Evolutionary conservation across 2,329 filamentous ascomycete species (phyloP).

Genomic region (Colletotrichum magnum): DNA sequence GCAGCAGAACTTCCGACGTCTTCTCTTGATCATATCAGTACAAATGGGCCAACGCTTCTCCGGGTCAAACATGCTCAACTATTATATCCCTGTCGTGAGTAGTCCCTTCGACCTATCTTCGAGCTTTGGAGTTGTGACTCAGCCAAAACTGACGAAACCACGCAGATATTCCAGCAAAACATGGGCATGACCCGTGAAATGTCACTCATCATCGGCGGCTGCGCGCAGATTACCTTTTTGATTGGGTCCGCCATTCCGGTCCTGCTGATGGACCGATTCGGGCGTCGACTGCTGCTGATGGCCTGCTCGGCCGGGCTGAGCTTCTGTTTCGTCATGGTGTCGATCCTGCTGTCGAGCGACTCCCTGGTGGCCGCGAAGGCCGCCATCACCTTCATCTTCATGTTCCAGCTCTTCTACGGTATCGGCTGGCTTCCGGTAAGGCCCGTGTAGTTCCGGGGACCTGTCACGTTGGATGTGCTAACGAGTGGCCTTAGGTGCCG

Average conservation of each 20-base stretch:
- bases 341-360: conserved; percentile 54
- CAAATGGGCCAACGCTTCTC: conserved; percentile 48
- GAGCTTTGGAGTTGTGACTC: neutral
- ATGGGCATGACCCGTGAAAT: conserved; percentile 60
- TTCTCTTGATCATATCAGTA: conserved; percentile 46
- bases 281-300: conserved; percentile 57
- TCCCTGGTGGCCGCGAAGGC: conserved; percentile 52
- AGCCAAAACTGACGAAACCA: neutral
- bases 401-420: conserved; percentile 59
- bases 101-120: neutral
- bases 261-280: conserved; percentile 57
- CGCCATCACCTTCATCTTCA: conserved; percentile 59
- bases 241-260: conserved; percentile 57
- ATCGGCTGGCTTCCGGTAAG: conserved; percentile 57
- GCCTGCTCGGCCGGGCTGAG: conserved; percentile 56
- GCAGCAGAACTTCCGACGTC: conserved; percentile 45
- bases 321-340: conserved; percentile 56
- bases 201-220: conserved; percentile 66
- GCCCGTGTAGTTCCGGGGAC: neutral
- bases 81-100: conserved; percentile 49
- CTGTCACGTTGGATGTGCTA: neutral
- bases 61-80: conserved; percentile 47
- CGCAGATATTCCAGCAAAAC: conserved; percentile 52
- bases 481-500: neutral
- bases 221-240: conserved; percentile 55